These are phyloP conservation scores for Codiaeum variegatum DNA, from an alignment of 441 rosid genomes.

Conservation along the genomic window DNA sequence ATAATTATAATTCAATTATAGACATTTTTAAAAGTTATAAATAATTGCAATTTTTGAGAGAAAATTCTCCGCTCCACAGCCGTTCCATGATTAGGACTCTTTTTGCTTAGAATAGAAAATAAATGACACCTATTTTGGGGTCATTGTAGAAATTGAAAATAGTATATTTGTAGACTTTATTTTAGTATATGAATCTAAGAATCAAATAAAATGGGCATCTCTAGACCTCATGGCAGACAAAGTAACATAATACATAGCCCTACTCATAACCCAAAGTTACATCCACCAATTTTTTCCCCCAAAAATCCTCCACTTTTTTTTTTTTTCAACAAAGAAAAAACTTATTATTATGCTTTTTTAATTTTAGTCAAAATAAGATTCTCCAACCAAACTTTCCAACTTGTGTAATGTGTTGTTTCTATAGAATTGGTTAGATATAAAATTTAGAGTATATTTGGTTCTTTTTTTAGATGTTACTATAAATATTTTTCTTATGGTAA, in stretches of 20 bases:
- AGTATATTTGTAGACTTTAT: background rate
- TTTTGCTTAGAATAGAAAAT: conserved; percentile 1
- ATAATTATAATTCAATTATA: too few species aligned
- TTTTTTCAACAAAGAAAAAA: too few species aligned
- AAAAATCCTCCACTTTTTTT: too few species aligned
- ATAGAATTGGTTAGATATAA: too few species aligned
- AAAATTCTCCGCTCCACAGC: background rate
- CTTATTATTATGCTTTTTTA: background rate
- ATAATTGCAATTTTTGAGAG: background rate
- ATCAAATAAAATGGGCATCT: conserved; percentile 20
- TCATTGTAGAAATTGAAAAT: too few species aligned
- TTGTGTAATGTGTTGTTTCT: too few species aligned
- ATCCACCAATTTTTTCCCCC: background rate
- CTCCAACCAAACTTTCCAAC: background rate
- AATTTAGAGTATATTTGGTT: too few species aligned
- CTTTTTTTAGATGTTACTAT: too few species aligned
- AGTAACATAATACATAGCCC: background rate
- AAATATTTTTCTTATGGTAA: too few species aligned
- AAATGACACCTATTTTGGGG: background rate
- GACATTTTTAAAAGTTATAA: too few species aligned
- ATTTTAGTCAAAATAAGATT: conserved; percentile 16
- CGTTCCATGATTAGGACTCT: background rate
- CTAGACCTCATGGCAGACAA: conserved; percentile 14
- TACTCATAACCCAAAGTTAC: background rate
- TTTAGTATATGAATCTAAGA: background rate